Conservation (phyloP, 2,329 filamentous ascomycete species). For the Fusarium sp. region DNA sequence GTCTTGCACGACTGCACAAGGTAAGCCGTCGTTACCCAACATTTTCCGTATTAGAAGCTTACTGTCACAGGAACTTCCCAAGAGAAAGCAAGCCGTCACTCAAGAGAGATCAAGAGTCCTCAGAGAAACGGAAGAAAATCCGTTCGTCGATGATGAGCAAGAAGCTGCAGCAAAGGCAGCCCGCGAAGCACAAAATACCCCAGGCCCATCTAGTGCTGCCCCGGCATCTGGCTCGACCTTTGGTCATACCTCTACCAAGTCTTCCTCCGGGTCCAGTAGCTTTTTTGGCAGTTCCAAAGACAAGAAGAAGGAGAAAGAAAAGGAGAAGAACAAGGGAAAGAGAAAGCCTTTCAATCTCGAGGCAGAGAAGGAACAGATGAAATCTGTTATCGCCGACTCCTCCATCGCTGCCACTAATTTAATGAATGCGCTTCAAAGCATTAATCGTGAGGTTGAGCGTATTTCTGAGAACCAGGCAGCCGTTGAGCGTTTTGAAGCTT, state of each 20-base stretch:
- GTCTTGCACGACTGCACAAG: constrained; percentile 82
- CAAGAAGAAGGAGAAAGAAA: constrained; percentile 67
- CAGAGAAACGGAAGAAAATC: constrained; percentile 81
- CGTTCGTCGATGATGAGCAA: constrained; percentile 76
- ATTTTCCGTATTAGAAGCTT: constrained; percentile 12
- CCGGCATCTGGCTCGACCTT: constrained; percentile 19
- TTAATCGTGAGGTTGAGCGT: constrained; percentile 89
- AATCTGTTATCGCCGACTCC: constrained; percentile 88
- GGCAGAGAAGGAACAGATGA: constrained; percentile 87
- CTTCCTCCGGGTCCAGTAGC: constrained; percentile 53
- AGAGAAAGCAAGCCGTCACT: constrained; percentile 77
- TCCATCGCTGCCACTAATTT: constrained; percentile 94
- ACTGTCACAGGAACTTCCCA: constrained; percentile 69
- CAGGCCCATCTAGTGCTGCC: constrained; percentile 41
- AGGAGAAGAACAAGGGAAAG: constrained; percentile 70
- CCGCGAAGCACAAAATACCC: constrained; percentile 45
- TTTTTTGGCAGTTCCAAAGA: constrained; percentile 61
- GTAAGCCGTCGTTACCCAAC: constrained; percentile 53
- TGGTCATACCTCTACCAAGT: constrained; percentile 52
- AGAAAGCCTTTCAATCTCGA: constrained; percentile 83
- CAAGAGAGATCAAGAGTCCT: constrained; percentile 87
- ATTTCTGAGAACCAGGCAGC: constrained; percentile 87
- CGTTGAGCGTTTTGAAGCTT: constrained; percentile 82
- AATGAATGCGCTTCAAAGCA: constrained; percentile 85
- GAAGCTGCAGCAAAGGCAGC: constrained; percentile 57